A percentile compares a stretch with the other conserved stretches of the same genome.
Evolutionary conservation across 768 basidiomycete species (phyloP).

Genomic region (Suillus cothurnatus): DNA sequence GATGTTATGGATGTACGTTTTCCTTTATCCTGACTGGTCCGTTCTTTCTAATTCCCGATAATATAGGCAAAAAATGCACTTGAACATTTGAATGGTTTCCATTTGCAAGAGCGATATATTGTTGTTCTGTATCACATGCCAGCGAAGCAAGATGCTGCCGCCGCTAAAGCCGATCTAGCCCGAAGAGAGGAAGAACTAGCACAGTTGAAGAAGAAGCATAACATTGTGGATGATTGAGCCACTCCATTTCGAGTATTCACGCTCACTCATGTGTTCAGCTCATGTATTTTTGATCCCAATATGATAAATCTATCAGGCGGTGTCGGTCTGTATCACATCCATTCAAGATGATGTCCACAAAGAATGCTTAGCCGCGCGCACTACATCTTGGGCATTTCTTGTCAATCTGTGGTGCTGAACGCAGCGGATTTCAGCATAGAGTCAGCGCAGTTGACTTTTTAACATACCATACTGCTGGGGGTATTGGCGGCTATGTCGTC

Average conservation of each 20-base stretch:
- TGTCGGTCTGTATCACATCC: constrained; percentile 10
- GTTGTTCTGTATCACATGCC: constrained; percentile 98
- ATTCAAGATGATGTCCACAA: constrained; percentile 4
- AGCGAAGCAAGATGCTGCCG: constrained; percentile 92
- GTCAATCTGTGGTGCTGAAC: constrained; percentile 59
- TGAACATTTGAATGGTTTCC: constrained; percentile 97
- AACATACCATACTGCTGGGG: constrained; percentile 65
- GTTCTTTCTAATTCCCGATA: constrained; percentile 18
- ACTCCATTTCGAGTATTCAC: constrained; percentile 16
- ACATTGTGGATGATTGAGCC: constrained; percentile 74
- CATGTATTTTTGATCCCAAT: neutral
- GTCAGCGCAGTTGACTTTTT: constrained; percentile 1
- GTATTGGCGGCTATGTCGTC: constrained; percentile 50
- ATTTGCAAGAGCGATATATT: constrained; percentile 96
- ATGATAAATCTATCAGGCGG: constrained; percentile 7
- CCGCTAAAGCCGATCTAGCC: constrained; percentile 90
- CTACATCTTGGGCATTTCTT: constrained; percentile 57
- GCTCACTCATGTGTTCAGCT: constrained; percentile 18
- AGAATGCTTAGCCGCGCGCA: constrained; percentile 13
- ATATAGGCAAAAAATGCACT: constrained; percentile 92
- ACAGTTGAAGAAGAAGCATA: constrained; percentile 82
- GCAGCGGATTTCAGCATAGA: constrained; percentile 9
- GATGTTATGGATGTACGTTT: constrained; percentile 90
- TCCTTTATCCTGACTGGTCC: neutral
- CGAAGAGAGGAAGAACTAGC: constrained; percentile 89